These are phyloP conservation scores for Malassezia brasiliensis DNA, from an alignment of 1,284 basidiomycete genomes.

Conservation along the genomic window DNA sequence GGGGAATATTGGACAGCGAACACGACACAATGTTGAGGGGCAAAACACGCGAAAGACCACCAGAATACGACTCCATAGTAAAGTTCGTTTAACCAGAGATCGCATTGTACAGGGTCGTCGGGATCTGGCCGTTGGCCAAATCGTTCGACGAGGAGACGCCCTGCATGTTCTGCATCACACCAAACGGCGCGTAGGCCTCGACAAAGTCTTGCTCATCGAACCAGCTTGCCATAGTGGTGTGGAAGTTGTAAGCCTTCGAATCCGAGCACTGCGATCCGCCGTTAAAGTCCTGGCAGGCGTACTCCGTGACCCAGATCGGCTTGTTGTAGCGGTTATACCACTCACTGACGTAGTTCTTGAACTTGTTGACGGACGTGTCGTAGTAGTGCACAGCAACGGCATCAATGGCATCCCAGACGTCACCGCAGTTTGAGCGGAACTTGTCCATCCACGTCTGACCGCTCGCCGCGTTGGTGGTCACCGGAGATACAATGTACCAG, in stretches of 20 bases:
- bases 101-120: constrained; percentile 23
- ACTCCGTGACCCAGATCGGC: constrained; percentile 39
- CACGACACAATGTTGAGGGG: too few relatives aligned
- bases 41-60: too few relatives aligned
- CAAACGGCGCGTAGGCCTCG: constrained; percentile 33
- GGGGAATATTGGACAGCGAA: too few relatives aligned
- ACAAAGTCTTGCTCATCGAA: constrained; percentile 35
- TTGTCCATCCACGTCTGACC: constrained; percentile 30
- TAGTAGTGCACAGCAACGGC: constrained; percentile 40
- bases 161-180: constrained; percentile 34
- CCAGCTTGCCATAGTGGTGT: constrained; percentile 48
- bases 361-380: constrained; percentile 24
- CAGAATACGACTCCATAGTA: too few relatives aligned
- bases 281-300: constrained; percentile 43
- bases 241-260: constrained; percentile 49
- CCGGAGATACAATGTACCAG: constrained; percentile 37
- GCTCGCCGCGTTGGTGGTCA: constrained; percentile 28
- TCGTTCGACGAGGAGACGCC: constrained; percentile 27
- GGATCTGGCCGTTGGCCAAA: constrained; percentile 22
- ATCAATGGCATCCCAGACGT: constrained; percentile 31
- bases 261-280: constrained; percentile 49
- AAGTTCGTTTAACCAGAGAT: background rate
- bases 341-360: constrained; percentile 29
- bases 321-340: constrained; percentile 28
- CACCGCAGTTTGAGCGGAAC: constrained; percentile 24